A percentile compares a stretch with the other conserved stretches of the same genome.
Evolutionary conservation across 495 filamentous ascomycete genomes (phyloP).

Genomic region (Daldinia childiae): DNA sequence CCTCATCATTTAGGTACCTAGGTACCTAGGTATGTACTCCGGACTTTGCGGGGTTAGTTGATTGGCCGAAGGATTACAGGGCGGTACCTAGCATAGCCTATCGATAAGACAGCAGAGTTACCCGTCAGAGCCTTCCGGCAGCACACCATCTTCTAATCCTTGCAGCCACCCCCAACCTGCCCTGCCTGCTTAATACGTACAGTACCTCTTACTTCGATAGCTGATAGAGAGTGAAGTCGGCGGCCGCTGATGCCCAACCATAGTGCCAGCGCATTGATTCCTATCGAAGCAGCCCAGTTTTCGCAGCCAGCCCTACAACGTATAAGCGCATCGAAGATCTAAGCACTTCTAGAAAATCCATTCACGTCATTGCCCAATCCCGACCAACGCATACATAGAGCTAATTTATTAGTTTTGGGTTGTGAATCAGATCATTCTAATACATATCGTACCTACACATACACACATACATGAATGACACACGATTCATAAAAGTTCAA

Average conservation of each 20-base stretch:
- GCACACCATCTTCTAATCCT: conserved; percentile 8
- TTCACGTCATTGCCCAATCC: conserved; percentile 44
- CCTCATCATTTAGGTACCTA: too few relatives aligned
- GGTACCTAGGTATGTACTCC: not conserved
- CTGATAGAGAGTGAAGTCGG: conserved; percentile 10
- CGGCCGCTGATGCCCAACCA: conserved; percentile 49
- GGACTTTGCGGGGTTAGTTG: not conserved
- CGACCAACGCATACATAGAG: conserved; percentile 36
- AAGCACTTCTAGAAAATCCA: conserved; percentile 39
- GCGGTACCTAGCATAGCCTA: conserved; percentile 60
- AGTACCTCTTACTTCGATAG: too few relatives aligned
- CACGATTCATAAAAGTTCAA: conserved; percentile 21
- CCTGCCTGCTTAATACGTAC: conserved; percentile 4
- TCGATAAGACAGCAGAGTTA: conserved; percentile 48
- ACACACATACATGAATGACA: conserved; percentile 20
- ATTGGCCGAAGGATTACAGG: not conserved
- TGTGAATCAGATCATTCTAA: conserved; percentile 35
- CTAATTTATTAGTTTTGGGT: conserved; percentile 28
- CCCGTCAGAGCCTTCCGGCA: conserved; percentile 8
- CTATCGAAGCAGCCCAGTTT: conserved; percentile 41
- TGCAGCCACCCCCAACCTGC: conserved; percentile 25
- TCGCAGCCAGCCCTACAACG: conserved; percentile 39
- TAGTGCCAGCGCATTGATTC: conserved; percentile 49
- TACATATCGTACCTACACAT: conserved; percentile 3
- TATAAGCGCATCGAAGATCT: conserved; percentile 42